These are phyloP conservation scores for Diaporthe velutina DNA, from an alignment of 2,329 filamentous ascomycete species.

Conservation along the genomic window DNA sequence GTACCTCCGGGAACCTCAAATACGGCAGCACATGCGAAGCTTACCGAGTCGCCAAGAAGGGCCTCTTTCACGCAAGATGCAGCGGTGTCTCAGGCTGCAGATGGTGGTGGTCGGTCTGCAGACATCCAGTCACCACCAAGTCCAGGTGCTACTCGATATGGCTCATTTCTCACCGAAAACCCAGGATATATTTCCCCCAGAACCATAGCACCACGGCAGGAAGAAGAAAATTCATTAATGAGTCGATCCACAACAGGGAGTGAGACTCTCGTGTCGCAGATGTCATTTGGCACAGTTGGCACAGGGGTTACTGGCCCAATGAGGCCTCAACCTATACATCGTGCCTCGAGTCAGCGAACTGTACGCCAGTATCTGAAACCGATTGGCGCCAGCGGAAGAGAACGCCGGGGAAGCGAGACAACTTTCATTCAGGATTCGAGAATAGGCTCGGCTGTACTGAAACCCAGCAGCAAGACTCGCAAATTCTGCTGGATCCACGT, in stretches of 20 bases:
- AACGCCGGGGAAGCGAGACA: background rate
- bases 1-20: background rate
- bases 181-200: background rate
- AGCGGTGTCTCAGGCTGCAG: background rate
- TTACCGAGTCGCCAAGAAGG: background rate
- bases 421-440: background rate
- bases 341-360: background rate
- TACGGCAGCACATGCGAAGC: background rate
- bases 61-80: background rate
- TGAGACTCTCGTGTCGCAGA: background rate
- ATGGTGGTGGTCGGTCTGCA: background rate
- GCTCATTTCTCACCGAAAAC: background rate
- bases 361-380: background rate
- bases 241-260: conserved; percentile 9
- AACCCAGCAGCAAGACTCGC: conserved; percentile 46
- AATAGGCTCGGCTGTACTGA: background rate
- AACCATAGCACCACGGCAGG: background rate
- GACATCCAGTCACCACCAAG: background rate
- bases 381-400: background rate
- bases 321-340: background rate
- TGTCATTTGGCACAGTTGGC: background rate
- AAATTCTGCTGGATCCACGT: conserved; percentile 68
- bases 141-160: background rate
- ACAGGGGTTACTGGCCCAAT: too few relatives aligned
- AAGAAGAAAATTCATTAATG: background rate